Evolutionary conservation across 768 basidiomycete species (phyloP), one percentile per base, ranked within the genome.

Genomic region (Kwoniella europaea): DNA sequence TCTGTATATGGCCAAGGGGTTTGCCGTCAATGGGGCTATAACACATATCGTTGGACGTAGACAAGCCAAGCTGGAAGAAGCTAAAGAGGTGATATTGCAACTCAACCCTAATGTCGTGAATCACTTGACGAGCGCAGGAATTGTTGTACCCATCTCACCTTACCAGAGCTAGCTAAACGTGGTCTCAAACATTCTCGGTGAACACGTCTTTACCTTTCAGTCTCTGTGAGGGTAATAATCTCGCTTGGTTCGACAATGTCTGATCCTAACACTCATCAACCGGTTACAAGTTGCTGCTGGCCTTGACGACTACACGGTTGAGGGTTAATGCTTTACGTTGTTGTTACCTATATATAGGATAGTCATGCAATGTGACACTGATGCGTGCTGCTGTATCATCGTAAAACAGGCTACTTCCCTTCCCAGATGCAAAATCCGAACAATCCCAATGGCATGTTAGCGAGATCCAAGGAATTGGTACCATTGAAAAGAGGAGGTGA

Each of bases 31-130:
- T 53, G 79, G 77, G 5, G 72, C 79, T 18, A 76, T 70, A 35
- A 77, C 79, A 4, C 78, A 82, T 56, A 76, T 82, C 64, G 70
- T 74, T 12, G 80, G 80, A 3, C 65, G 80, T n/a, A 56, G 80
- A 43, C 54, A 65, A 59, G 73, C 73, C 10, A 74, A 71, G 41
- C 68, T 82, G 2, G 69, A 78, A 24, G 73, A 73, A 44, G 71
- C 78, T 2, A 59, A 67, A 66, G 65, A 65, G 62, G 58, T 54
- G 6, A 69, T 76, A 63, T 50, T 72, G 22, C 15, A 82, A n/a
- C 29, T 72, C 56, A 56, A 63, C 7, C 35, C 63, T 18, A 55
- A 60, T 10, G n/a, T n/a, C n/a, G n/a, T n/a, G n/a, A n/a, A n/a
- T n/a, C n/a, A n/a, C n/a, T n/a, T n/a, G n/a, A n/a, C n/a, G n/a